These are phyloP conservation scores for Hapsidospora chrysogenum DNA, from an alignment of 495 filamentous ascomycete genomes.

Conservation along the genomic window DNA sequence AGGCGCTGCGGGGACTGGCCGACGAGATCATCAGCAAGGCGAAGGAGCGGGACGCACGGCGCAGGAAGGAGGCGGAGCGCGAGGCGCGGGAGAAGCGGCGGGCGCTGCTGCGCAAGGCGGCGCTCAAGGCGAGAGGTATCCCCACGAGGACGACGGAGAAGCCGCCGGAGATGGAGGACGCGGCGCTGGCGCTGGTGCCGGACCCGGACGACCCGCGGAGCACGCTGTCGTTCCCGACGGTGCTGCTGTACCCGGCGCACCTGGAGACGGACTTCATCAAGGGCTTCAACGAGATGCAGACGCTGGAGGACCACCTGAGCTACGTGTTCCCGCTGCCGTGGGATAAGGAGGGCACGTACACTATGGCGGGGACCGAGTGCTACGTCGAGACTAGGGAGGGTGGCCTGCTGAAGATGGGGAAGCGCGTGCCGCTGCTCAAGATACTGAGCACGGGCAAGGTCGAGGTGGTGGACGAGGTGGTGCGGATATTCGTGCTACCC, in stretches of 20 bases:
- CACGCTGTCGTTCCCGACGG: conserved; percentile 53
- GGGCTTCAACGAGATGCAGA: conserved; percentile 55
- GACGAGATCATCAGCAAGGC: conserved; percentile 33
- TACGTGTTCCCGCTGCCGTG: conserved; percentile 76
- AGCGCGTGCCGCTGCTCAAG: conserved; percentile 60
- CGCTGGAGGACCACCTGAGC: conserved; percentile 50
- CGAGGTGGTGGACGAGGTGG: conserved; percentile 73
- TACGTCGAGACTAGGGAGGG: conserved; percentile 72
- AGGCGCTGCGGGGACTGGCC: conserved; percentile 36
- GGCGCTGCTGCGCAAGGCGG: conserved; percentile 42
- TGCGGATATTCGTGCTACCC: conserved; percentile 68
- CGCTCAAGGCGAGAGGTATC: conserved; percentile 62
- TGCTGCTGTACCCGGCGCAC: conserved; percentile 68
- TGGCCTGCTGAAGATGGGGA: conserved; percentile 79
- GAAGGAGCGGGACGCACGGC: conserved; percentile 17
- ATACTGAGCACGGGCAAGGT: conserved; percentile 60
- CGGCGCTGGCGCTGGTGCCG: conserved; percentile 44
- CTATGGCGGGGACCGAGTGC: conserved; percentile 51
- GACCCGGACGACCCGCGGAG: conserved; percentile 59
- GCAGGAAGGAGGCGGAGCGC: conserved; percentile 30
- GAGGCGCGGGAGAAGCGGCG: conserved; percentile 30
- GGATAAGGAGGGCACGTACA: conserved; percentile 59
- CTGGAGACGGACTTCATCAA: conserved; percentile 82
- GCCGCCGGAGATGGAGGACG: conserved; percentile 75
- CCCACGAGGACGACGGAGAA: conserved; percentile 43